Evolutionary conservation across 805 yeast species (phyloP).

Genomic region (Wickerhamiella domercqiae): DNA sequence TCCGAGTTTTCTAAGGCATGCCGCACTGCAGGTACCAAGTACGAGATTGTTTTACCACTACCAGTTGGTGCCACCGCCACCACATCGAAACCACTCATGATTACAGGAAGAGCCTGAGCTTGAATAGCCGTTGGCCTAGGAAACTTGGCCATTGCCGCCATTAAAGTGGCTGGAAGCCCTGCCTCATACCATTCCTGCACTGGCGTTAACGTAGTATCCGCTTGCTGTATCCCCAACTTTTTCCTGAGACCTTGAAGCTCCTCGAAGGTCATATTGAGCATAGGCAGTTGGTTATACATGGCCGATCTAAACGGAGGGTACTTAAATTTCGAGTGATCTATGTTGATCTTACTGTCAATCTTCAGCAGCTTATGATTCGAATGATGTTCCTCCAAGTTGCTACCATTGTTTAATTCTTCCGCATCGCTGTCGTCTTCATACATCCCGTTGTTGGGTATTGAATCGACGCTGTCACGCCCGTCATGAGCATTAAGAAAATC

Average conservation of each 20-base stretch:
- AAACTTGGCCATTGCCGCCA: conserved; percentile 41
- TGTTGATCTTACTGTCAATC: too few relatives aligned
- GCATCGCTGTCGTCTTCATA: too few relatives aligned
- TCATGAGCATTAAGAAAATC: too few relatives aligned
- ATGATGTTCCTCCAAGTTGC: too few relatives aligned
- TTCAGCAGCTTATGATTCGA: too few relatives aligned
- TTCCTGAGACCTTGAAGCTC: conserved; percentile 43
- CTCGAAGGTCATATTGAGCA: conserved; percentile 23
- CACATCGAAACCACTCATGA: conserved; percentile 79
- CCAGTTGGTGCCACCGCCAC: conserved; percentile 95
- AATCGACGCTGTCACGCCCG: too few relatives aligned
- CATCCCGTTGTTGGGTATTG: too few relatives aligned
- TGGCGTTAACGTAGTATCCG: conserved; percentile 58
- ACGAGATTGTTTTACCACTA: conserved; percentile 87
- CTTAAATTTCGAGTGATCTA: conserved; percentile 4
- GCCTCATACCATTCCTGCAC: conserved; percentile 65
- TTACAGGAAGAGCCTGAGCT: conserved; percentile 76
- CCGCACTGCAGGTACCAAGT: conserved; percentile 66
- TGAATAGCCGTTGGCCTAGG: conserved; percentile 73
- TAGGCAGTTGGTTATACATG: neutral
- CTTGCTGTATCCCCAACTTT: conserved; percentile 42
- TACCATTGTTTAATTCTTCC: too few relatives aligned
- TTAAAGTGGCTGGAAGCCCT: conserved; percentile 51
- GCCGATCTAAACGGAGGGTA: conserved; percentile 18
- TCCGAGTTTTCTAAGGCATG: conserved; percentile 66